Conservation (phyloP, 148 eudicot species). For the Nepenthes gracilis region DNA sequence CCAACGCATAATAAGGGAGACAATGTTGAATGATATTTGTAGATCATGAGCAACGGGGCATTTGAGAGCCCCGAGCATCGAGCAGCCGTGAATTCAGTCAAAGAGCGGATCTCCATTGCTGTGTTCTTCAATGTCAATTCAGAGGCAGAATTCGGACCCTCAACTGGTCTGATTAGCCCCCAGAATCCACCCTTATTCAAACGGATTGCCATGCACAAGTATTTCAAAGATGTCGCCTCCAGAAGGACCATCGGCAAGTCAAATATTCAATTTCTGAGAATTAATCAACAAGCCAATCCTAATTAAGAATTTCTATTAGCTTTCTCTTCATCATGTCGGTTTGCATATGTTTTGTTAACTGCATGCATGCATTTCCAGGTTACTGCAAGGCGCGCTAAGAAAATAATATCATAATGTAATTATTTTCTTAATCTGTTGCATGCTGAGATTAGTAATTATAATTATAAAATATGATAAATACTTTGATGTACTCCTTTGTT, state of each 20-base stretch:
- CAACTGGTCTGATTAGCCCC: slow-evolving; percentile 6
- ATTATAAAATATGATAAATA: too few species aligned
- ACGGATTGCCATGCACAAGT: neutral
- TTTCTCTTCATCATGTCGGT: too few species aligned
- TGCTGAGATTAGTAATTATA: too few species aligned
- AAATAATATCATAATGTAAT: too few species aligned
- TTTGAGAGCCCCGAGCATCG: slow-evolving; percentile 24
- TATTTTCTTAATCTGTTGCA: too few species aligned
- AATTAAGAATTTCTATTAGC: too few species aligned
- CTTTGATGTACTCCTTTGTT: too few species aligned
- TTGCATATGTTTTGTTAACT: too few species aligned
- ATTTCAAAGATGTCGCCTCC: neutral
- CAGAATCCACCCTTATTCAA: neutral
- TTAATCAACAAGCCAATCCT: too few species aligned
- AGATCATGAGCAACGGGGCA: slow-evolving; percentile 24
- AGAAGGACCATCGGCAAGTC: neutral
- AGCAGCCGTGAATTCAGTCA: slow-evolving; percentile 15
- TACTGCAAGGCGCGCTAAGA: too few species aligned
- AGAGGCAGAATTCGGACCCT: slow-evolving; percentile 18
- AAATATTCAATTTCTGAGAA: neutral
- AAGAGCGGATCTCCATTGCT: slow-evolving; percentile 14
- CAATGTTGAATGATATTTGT: neutral
- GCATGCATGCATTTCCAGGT: too few species aligned
- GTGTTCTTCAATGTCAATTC: slow-evolving; percentile 19
- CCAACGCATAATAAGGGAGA: too few species aligned